Evolutionary conservation across 768 basidiomycete genomes (phyloP).

Genomic region (Coprinopsis cinerea): DNA sequence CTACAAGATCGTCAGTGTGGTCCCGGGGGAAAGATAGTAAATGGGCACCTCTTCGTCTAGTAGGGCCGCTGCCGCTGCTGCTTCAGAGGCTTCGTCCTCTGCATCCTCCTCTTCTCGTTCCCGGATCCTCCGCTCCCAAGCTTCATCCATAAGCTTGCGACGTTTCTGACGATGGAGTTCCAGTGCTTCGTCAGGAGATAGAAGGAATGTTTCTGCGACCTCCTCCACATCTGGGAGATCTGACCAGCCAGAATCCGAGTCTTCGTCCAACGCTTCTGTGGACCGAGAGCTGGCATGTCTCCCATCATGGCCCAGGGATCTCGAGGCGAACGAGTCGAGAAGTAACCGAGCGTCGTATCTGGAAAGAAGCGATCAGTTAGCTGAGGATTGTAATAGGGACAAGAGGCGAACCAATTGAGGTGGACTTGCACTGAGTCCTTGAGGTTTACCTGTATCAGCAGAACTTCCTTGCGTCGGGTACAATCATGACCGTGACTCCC

Average conservation of each 20-base stretch:
- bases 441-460: conserved; percentile 4
- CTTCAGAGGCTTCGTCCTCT: conserved; percentile 21
- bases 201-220: conserved; percentile 79
- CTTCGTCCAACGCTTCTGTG: conserved; percentile 15
- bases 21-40: not conserved
- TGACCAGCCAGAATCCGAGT: conserved; percentile 60
- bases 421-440: conserved; percentile 20
- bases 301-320: not conserved
- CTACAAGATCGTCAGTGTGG: conserved; percentile 24
- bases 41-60: not conserved
- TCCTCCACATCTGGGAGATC: conserved; percentile 77
- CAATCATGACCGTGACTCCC: not conserved
- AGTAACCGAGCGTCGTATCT: conserved; percentile 83
- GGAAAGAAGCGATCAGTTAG: conserved; percentile 10
- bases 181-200: conserved; percentile 58
- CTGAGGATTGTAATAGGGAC: conserved; percentile 20
- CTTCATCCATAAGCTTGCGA: conserved; percentile 49
- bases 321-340: conserved; percentile 43
- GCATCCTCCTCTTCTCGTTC: conserved; percentile 45
- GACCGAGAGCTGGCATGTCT: no score
- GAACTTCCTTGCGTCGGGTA: not conserved
- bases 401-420: conserved; percentile 8
- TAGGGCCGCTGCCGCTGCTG: conserved; percentile 40
- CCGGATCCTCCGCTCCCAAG: conserved; percentile 59
- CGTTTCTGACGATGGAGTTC: conserved; percentile 68